These are phyloP conservation scores for Suillus spraguei DNA, from an alignment of 768 basidiomycete species.

Conservation along the genomic window DNA sequence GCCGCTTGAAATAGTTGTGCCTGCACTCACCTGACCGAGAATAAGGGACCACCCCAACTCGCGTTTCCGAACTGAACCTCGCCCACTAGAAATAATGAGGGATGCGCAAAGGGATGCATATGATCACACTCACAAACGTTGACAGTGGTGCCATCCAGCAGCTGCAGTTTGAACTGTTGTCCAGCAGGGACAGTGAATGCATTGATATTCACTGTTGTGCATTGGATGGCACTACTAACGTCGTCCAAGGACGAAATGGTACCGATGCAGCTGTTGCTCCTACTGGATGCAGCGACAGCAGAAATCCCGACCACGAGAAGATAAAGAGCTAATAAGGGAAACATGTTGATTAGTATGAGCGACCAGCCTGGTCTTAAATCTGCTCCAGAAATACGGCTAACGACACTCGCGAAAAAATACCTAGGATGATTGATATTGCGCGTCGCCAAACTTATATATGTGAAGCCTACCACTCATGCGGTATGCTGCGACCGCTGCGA, in stretches of 20 bases:
- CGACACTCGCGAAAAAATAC: background rate
- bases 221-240: constrained; percentile 51
- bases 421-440: background rate
- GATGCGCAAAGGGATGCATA: background rate
- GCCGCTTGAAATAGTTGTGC: background rate
- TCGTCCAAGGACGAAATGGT: constrained; percentile 56
- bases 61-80: constrained; percentile 56
- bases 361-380: background rate
- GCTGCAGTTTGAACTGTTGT: constrained; percentile 47
- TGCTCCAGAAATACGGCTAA: background rate
- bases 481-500: background rate
- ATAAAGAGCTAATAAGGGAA: constrained; percentile 14
- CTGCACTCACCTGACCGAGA: constrained; percentile 46
- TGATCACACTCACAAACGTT: constrained; percentile 50
- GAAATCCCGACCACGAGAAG: constrained; percentile 20
- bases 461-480: background rate
- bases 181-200: constrained; percentile 60
- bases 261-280: constrained; percentile 41
- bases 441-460: background rate
- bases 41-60: constrained; percentile 57
- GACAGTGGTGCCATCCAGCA: constrained; percentile 54
- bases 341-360: constrained; percentile 12
- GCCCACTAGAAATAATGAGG: constrained; percentile 43
- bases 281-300: constrained; percentile 19
- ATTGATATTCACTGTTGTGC: constrained; percentile 60